Percentiles rank a stretch among this genome's conserved stretches.
Conservation (phyloP, 2,329 filamentous ascomycete genomes). For the Cladophialophora immunda region DNA sequence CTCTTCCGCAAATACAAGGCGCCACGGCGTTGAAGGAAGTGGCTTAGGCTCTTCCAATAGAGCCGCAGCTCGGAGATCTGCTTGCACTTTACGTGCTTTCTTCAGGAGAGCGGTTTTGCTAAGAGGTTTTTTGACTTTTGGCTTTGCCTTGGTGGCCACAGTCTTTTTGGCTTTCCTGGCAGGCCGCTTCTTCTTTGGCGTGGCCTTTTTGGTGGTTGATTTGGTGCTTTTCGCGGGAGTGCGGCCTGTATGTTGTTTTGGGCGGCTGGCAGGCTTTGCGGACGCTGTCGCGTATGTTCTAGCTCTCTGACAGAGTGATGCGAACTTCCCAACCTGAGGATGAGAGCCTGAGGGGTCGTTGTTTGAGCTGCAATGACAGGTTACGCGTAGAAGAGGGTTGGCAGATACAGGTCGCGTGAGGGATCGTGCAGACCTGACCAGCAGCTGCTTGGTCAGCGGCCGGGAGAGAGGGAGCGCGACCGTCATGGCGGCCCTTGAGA, state of each 20-base stretch:
- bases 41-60: slow-evolving; percentile 46
- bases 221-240: slow-evolving; percentile 41
- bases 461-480: slow-evolving; percentile 33
- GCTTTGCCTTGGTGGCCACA: slow-evolving; percentile 41
- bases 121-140: slow-evolving; percentile 42
- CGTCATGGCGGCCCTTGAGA: slow-evolving; percentile 33
- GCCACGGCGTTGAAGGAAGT: slow-evolving; percentile 42
- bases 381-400: slow-evolving; percentile 38
- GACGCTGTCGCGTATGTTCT: slow-evolving; percentile 46
- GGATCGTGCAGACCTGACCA: slow-evolving; percentile 31
- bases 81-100: slow-evolving; percentile 39
- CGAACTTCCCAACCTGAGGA: slow-evolving; percentile 28
- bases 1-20: slow-evolving; percentile 41
- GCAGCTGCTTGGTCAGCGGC: slow-evolving; percentile 35
- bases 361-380: slow-evolving; percentile 31
- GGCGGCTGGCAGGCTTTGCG: slow-evolving; percentile 41
- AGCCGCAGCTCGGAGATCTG: slow-evolving; percentile 26
- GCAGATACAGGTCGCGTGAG: slow-evolving; percentile 39
- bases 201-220: slow-evolving; percentile 34
- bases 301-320: slow-evolving; percentile 35
- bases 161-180: slow-evolving; percentile 40
- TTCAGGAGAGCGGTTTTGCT: slow-evolving; percentile 39
- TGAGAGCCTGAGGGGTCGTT: slow-evolving; percentile 31
- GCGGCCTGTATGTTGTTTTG: slow-evolving; percentile 45
- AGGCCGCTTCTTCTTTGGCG: slow-evolving; percentile 23